Conservation (phyloP, 1,139 yeast species). For the Nakaseomyces uthaithaninus region DNA sequence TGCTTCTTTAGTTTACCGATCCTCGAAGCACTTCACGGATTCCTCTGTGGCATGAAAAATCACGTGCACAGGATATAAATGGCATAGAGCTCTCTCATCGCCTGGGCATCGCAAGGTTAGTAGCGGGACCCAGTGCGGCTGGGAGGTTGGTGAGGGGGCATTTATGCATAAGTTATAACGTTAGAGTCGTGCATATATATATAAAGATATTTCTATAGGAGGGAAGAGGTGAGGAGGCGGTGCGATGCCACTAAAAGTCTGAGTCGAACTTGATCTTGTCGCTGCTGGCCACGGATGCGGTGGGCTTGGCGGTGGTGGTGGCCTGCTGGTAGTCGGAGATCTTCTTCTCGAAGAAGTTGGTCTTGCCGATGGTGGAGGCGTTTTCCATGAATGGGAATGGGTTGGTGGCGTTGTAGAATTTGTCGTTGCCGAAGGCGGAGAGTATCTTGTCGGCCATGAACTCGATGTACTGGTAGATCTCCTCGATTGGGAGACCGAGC, state of each 20-base stretch:
- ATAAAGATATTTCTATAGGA: not conserved
- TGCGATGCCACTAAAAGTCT: conserved; percentile 41
- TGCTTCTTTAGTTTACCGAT: no score
- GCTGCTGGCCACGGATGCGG: conserved; percentile 34
- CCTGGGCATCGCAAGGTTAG: no score
- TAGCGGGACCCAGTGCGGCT: no score
- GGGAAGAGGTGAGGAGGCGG: no score
- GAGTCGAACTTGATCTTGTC: conserved; percentile 43
- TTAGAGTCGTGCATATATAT: no score
- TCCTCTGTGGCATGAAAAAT: no score
- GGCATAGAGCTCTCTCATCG: no score
- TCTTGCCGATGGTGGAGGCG: conserved; percentile 94
- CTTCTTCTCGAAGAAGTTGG: conserved; percentile 98
- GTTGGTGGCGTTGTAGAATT: conserved; percentile 77
- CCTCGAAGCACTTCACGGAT: no score
- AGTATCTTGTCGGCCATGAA: conserved; percentile 93
- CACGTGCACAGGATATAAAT: no score
- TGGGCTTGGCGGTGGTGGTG: conserved; percentile 64
- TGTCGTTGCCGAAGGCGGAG: conserved; percentile 81
- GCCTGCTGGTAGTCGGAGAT: conserved; percentile 98
- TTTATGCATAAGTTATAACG: no score
- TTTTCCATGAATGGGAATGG: conserved; percentile 99
- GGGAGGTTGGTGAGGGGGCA: no score
- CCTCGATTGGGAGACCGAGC: conserved; percentile 84
- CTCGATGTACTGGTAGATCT: conserved; percentile 97